Conservation (phyloP, 179 eudicot genomes). For the Corrigiola litoralis region DNA sequence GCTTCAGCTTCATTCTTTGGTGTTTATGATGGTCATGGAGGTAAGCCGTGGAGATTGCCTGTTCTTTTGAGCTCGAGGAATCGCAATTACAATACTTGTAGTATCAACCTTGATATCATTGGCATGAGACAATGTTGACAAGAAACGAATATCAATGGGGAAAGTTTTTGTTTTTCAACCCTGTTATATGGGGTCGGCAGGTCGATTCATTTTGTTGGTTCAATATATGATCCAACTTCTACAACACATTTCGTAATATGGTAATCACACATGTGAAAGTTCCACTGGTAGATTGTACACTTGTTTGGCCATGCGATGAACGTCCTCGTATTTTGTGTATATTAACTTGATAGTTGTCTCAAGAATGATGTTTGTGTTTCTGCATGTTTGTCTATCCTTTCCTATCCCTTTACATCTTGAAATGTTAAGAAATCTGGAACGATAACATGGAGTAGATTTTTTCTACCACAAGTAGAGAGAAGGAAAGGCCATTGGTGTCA, state of each 20-base stretch:
- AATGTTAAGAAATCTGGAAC: neutral
- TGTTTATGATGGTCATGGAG: slow-evolving; percentile 99
- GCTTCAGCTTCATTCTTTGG: slow-evolving; percentile 87
- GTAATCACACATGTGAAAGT: neutral
- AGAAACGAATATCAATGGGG: neutral
- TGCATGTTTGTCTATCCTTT: neutral
- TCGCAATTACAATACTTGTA: neutral
- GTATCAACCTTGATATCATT: slow-evolving; percentile 1
- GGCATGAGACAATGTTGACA: neutral
- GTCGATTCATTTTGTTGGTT: neutral
- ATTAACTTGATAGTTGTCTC: neutral
- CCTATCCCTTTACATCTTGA: neutral
- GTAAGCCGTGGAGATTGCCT: slow-evolving; percentile 36
- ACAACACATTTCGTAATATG: neutral
- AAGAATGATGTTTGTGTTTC: neutral
- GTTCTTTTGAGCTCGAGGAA: slow-evolving; percentile 8
- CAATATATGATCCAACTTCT: neutral
- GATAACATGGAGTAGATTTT: neutral
- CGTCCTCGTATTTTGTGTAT: neutral
- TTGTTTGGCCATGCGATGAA: neutral
- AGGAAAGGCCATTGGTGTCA: too few species aligned
- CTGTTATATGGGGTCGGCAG: neutral
- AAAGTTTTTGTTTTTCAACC: neutral
- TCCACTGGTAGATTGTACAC: neutral
- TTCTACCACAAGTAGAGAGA: neutral